phyloP scores from a whole-genome alignment of 2,329 filamentous ascomycete species.

The Cladosporium sphaerospermum region DNA sequence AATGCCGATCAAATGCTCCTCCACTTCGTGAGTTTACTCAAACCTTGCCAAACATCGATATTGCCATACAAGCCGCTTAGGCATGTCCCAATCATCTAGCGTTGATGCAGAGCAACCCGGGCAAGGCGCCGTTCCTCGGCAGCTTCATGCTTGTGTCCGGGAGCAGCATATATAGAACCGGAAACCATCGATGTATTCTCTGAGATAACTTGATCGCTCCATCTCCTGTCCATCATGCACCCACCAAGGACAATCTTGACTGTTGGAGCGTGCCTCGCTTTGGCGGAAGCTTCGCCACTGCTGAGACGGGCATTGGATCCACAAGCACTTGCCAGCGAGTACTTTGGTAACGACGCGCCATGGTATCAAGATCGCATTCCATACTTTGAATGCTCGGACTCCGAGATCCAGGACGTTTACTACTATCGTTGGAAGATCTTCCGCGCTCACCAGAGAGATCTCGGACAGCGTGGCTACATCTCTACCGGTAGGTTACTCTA shows the following conservation, averaged over 20 bases:
- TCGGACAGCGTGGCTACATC: conserved; percentile 39
- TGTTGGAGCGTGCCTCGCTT: neutral
- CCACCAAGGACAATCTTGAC: too few relatives aligned
- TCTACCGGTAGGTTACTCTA: conserved; percentile 26
- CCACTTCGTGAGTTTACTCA: neutral
- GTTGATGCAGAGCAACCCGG: too few relatives aligned
- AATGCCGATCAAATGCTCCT: conserved; percentile 8
- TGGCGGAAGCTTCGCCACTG: neutral
- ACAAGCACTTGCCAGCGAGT: conserved; percentile 25
- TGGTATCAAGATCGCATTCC: conserved; percentile 37
- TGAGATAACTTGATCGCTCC: too few relatives aligned
- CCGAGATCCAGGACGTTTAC: conserved; percentile 37
- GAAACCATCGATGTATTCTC: too few relatives aligned
- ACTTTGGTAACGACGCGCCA: conserved; percentile 37
- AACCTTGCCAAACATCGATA: neutral
- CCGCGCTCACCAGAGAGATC: conserved; percentile 40
- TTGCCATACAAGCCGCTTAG: too few relatives aligned
- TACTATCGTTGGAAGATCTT: conserved; percentile 43
- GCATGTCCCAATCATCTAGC: too few relatives aligned
- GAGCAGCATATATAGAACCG: too few relatives aligned
- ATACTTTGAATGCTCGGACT: conserved; percentile 36
- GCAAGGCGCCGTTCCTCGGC: too few relatives aligned
- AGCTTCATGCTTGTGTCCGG: too few relatives aligned
- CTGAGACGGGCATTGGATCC: conserved; percentile 21
- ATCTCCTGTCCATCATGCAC: too few relatives aligned